Evolutionary conservation across 176 grass and related monocot species (phyloP).

Genomic region (Carex kokanica): DNA sequence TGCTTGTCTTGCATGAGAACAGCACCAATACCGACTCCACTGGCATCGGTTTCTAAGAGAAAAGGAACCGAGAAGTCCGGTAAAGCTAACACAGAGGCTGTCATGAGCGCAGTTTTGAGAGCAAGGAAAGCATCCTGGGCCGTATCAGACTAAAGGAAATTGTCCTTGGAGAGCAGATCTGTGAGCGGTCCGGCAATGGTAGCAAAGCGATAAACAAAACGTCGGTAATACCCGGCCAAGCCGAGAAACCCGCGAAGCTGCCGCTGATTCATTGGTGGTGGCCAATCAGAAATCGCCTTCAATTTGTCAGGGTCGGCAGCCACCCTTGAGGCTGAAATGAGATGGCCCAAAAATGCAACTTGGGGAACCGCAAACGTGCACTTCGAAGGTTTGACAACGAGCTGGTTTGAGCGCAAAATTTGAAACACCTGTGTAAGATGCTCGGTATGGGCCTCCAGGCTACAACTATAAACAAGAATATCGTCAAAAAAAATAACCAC

Average conservation of each 20-base stretch:
- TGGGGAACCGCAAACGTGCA: not conserved
- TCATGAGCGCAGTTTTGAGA: no score
- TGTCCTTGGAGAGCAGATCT: no score
- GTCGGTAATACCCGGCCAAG: not conserved
- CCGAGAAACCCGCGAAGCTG: not conserved
- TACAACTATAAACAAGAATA: not conserved
- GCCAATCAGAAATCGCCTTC: not conserved
- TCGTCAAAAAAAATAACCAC: not conserved
- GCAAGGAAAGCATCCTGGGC: no score
- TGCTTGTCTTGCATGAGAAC: no score
- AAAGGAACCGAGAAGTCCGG: no score
- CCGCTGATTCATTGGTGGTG: not conserved
- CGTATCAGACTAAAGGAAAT: no score
- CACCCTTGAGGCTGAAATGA: not conserved
- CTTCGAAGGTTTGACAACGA: not conserved
- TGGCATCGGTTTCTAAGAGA: no score
- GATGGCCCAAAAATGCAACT: not conserved
- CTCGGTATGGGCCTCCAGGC: not conserved
- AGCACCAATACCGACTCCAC: no score
- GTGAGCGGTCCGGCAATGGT: no score
- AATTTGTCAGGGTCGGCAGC: not conserved
- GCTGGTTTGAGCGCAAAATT: not conserved
- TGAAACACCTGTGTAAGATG: not conserved
- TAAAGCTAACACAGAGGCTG: no score
- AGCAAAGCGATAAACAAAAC: not conserved